Evolutionary conservation across 176 grass and related monocot species (phyloP).

Genomic region (Canna indica): DNA sequence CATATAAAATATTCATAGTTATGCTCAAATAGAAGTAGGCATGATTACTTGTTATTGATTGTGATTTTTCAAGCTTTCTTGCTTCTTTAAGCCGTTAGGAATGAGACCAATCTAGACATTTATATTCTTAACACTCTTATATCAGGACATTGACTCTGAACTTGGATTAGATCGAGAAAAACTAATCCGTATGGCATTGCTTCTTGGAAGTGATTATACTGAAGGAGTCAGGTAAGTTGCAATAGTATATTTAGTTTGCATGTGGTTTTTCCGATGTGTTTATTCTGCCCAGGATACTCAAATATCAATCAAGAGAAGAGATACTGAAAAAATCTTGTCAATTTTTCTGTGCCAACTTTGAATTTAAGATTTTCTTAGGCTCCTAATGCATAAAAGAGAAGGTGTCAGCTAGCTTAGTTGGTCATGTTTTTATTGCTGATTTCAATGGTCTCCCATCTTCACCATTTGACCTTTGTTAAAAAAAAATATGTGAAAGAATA

Average conservation of each 20-base stretch:
- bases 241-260: background rate
- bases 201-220: constrained; percentile 96
- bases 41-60: constrained; percentile 7
- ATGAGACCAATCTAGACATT: too few relatives aligned
- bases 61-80: constrained; percentile 17
- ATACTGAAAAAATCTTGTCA: background rate
- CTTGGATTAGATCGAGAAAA: constrained; percentile 81
- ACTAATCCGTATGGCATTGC: constrained; percentile 85
- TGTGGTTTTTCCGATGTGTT: background rate
- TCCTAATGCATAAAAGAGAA: too few relatives aligned
- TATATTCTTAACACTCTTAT: too few relatives aligned
- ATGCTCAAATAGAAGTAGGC: background rate
- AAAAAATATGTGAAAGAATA: too few relatives aligned
- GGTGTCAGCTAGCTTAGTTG: too few relatives aligned
- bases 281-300: background rate
- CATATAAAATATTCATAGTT: background rate
- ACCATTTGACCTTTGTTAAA: too few relatives aligned
- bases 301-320: background rate
- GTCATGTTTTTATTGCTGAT: too few relatives aligned
- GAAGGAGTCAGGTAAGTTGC: constrained; percentile 78
- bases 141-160: constrained; percentile 87
- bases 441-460: too few relatives aligned
- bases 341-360: background rate
- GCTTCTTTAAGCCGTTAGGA: too few relatives aligned
- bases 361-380: background rate